phyloP scores from a whole-genome alignment of 192 early-diverging fungal genomes.

The Linnemannia exigua region DNA sequence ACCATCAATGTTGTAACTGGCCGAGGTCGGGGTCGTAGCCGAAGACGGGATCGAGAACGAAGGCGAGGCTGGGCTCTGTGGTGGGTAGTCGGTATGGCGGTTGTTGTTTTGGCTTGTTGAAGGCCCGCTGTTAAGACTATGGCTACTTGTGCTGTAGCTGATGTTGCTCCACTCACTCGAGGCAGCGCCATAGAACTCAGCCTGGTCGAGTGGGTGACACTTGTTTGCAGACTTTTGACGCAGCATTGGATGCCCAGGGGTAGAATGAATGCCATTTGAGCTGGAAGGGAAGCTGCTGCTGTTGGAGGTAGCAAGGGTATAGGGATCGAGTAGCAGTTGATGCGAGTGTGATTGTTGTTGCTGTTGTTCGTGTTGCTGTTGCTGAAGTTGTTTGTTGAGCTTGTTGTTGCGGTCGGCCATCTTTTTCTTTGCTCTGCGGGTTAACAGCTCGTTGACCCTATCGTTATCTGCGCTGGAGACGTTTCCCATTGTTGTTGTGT shows the following conservation, averaged over 20 bases:
- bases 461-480: conserved; percentile 51
- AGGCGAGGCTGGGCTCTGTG: conserved; percentile 36
- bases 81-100: conserved; percentile 9
- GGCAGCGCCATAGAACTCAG: conserved; percentile 18
- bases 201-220: conserved; percentile 36
- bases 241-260: background rate
- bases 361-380: conserved; percentile 33
- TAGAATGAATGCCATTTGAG: background rate
- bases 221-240: conserved; percentile 29
- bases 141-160: background rate
- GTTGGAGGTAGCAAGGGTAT: background rate
- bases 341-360: conserved; percentile 24
- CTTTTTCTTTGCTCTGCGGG: conserved; percentile 37
- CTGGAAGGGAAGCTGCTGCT: background rate
- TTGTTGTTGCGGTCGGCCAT: conserved; percentile 15
- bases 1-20: conserved; percentile 23
- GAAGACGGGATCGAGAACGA: conserved; percentile 51
- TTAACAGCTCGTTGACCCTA: conserved; percentile 43
- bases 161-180: background rate
- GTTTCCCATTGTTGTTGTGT: conserved; percentile 30
- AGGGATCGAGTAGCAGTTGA: background rate
- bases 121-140: background rate
- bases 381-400: conserved; percentile 19
- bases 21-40: conserved; percentile 38
- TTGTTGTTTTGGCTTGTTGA: background rate